These are phyloP conservation scores for Fusarium buharicum DNA, from an alignment of 2,329 filamentous ascomycete genomes.

Conservation along the genomic window DNA sequence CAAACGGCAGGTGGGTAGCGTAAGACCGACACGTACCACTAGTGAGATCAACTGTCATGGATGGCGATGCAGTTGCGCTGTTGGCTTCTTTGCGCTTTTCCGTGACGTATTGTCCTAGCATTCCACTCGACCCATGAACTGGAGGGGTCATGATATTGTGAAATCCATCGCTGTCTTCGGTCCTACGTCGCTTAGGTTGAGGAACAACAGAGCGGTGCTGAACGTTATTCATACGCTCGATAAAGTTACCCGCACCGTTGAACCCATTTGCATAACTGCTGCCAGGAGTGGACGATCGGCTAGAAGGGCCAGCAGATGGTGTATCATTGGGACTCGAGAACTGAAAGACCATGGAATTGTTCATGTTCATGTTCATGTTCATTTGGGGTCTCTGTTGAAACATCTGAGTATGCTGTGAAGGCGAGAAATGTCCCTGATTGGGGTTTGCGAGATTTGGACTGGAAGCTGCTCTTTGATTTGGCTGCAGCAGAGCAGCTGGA, in stretches of 20 bases:
- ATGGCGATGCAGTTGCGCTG: slow-evolving; percentile 42
- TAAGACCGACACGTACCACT: slow-evolving; percentile 52
- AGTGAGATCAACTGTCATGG: slow-evolving; percentile 68
- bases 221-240: slow-evolving; percentile 81
- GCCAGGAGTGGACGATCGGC: slow-evolving; percentile 49
- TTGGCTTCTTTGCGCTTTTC: slow-evolving; percentile 63
- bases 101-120: slow-evolving; percentile 74
- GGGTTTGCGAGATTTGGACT: slow-evolving; percentile 44
- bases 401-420: slow-evolving; percentile 35
- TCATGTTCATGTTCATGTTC: slow-evolving; percentile 7
- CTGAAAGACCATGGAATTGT: slow-evolving; percentile 55
- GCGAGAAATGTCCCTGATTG: slow-evolving; percentile 40
- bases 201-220: slow-evolving; percentile 69
- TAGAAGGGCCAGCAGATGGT: slow-evolving; percentile 49
- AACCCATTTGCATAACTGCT: slow-evolving; percentile 39
- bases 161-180: slow-evolving; percentile 59
- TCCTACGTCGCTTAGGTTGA: slow-evolving; percentile 74
- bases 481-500: slow-evolving; percentile 55
- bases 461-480: slow-evolving; percentile 48
- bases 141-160: slow-evolving; percentile 49
- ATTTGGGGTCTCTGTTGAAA: slow-evolving; percentile 42
- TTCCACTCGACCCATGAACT: slow-evolving; percentile 59
- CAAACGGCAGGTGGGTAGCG: slow-evolving; percentile 2
- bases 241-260: slow-evolving; percentile 67
- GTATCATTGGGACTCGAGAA: slow-evolving; percentile 53